Conservation (phyloP, 768 basidiomycete species). For the Pleurotus tuber-regium region DNA sequence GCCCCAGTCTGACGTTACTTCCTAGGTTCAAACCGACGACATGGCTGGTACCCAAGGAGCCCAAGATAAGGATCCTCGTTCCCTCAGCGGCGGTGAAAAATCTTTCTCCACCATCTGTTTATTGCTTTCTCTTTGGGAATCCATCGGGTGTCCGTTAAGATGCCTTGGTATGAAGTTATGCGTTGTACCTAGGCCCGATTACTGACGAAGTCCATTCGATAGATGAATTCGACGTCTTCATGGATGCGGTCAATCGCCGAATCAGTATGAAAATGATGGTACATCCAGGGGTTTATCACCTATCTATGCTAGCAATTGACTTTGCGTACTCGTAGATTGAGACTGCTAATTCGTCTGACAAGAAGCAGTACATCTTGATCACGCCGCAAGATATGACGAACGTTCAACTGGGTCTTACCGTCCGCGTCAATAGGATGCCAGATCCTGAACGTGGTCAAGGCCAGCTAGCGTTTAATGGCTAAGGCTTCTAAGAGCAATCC, state of each 20-base stretch:
- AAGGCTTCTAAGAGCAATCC: no score
- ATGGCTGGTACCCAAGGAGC: slow-evolving; percentile 57
- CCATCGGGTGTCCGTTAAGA: slow-evolving; percentile 89
- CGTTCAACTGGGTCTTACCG: slow-evolving; percentile 61
- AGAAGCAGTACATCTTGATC: slow-evolving; percentile 93
- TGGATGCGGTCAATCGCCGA: slow-evolving; percentile 90
- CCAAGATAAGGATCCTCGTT: slow-evolving; percentile 80
- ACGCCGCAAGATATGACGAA: slow-evolving; percentile 93
- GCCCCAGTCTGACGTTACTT: no score
- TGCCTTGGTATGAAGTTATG: slow-evolving; percentile 65
- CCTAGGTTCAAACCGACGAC: slow-evolving; percentile 81
- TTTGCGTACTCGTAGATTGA: slow-evolving; percentile 57
- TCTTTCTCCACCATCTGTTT: slow-evolving; percentile 96
- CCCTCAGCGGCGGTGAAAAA: slow-evolving; percentile 92
- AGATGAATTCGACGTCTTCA: slow-evolving; percentile 99
- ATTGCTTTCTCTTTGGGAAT: slow-evolving; percentile 93
- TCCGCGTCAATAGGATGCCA: slow-evolving; percentile 74
- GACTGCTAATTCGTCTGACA: slow-evolving; percentile 81
- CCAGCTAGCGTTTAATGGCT: no score
- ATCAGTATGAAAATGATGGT: slow-evolving; percentile 97
- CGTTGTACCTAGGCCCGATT: not conserved
- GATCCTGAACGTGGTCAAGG: slow-evolving; percentile 75
- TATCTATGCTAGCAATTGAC: not conserved
- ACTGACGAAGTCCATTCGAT: slow-evolving; percentile 8
- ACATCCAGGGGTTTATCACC: slow-evolving; percentile 17